These are phyloP conservation scores for Geotrichum australiense DNA, from an alignment of 1,139 yeast genomes.

Conservation along the genomic window DNA sequence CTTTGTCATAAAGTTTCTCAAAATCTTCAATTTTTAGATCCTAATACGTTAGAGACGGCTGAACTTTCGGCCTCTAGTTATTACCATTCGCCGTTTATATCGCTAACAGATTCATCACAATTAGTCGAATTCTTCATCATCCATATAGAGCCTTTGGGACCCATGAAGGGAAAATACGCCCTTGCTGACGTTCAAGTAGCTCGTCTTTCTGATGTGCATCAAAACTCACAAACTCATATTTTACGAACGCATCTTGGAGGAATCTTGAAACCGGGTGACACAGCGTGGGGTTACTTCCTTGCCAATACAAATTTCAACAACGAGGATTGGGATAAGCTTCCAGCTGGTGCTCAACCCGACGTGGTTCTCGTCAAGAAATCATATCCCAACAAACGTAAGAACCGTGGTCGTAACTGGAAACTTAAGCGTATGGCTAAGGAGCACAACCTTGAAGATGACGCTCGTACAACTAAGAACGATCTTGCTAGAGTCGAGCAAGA, in stretches of 20 bases:
- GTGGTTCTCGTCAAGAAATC: slow-evolving; percentile 87
- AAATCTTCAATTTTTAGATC: slow-evolving; percentile 78
- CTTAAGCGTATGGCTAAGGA: slow-evolving; percentile 97
- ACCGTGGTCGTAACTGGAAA: slow-evolving; percentile 82
- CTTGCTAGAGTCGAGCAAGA: slow-evolving; percentile 91
- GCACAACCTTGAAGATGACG: slow-evolving; percentile 77
- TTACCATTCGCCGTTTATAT: slow-evolving; percentile 81
- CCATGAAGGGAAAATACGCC: slow-evolving; percentile 70
- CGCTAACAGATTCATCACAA: slow-evolving; percentile 71
- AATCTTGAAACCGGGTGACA: slow-evolving; percentile 91
- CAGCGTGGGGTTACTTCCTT: slow-evolving; percentile 83
- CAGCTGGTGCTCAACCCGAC: slow-evolving; percentile 56
- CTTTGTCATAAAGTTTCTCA: slow-evolving; percentile 79
- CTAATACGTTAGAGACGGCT: slow-evolving; percentile 70
- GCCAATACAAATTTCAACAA: slow-evolving; percentile 82
- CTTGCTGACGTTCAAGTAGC: slow-evolving; percentile 88
- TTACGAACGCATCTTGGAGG: slow-evolving; percentile 91
- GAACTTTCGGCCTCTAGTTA: slow-evolving; percentile 70
- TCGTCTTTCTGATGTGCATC: slow-evolving; percentile 77
- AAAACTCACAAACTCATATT: slow-evolving; percentile 69
- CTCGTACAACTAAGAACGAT: slow-evolving; percentile 70
- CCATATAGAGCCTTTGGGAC: slow-evolving; percentile 92
- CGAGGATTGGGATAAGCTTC: slow-evolving; percentile 70
- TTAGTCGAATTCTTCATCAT: slow-evolving; percentile 83
- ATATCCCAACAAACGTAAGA: slow-evolving; percentile 72